phyloP scores from a whole-genome alignment of 768 basidiomycete species.

The Chalciporus pseudorubinellus region DNA sequence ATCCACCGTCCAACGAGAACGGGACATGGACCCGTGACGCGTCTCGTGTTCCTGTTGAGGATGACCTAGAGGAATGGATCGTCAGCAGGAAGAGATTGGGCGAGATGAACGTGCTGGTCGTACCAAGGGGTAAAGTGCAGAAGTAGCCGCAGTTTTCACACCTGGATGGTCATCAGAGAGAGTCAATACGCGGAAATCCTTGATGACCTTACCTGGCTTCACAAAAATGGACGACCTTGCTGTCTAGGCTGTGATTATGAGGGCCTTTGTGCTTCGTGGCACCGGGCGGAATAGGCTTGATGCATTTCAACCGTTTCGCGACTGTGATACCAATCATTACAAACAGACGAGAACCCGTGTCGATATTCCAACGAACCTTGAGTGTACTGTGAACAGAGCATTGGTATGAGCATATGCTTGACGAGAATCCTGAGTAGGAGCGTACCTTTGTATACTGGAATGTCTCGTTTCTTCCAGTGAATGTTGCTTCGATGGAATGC shows the following conservation, averaged over 20 bases:
- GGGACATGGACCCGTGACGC: constrained; percentile 61
- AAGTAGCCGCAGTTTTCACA: constrained; percentile 58
- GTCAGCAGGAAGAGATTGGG: not conserved
- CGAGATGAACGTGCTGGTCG: constrained; percentile 1
- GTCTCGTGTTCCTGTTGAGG: constrained; percentile 62
- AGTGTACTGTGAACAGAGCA: constrained; percentile 40
- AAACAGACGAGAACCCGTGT: not conserved
- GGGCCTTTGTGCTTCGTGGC: constrained; percentile 42
- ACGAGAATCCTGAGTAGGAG: not conserved
- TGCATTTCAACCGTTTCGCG: constrained; percentile 49
- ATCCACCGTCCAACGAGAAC: constrained; percentile 55
- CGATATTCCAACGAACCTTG: constrained; percentile 39
- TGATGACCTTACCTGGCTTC: constrained; percentile 38
- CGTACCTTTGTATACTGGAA: constrained; percentile 64
- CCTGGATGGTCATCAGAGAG: constrained; percentile 24
- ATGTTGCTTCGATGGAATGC: constrained; percentile 59
- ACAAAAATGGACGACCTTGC: constrained; percentile 52
- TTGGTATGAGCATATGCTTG: not conserved
- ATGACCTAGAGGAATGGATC: constrained; percentile 40
- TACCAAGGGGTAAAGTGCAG: constrained; percentile 57
- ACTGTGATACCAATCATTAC: constrained; percentile 28
- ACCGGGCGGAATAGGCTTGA: constrained; percentile 44
- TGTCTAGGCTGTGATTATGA: constrained; percentile 48
- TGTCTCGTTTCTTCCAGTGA: constrained; percentile 56
- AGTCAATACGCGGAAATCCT: not conserved